Evolutionary conservation across 768 basidiomycete species (phyloP).

Genomic region (Amanita rimosa): DNA sequence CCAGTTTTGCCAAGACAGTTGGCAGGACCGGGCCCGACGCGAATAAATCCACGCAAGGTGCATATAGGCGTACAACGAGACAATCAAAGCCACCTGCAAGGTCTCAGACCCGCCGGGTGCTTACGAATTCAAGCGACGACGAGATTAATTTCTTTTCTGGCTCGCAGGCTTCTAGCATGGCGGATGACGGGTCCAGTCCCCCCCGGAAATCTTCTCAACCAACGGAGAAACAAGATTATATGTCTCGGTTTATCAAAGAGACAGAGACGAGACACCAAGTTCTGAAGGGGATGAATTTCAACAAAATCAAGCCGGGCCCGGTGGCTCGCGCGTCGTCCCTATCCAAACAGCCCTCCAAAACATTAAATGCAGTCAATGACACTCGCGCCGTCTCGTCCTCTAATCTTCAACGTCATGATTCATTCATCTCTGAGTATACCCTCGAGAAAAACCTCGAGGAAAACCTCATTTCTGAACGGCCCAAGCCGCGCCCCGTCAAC

Average conservation of each 20-base stretch:
- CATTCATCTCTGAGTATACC: background rate
- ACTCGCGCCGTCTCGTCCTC: background rate
- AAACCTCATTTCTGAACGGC: background rate
- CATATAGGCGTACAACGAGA: background rate
- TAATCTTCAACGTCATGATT: background rate
- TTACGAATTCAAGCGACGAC: conserved; percentile 3
- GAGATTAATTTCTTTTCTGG: background rate
- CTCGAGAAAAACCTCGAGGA: no score
- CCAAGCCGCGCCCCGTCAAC: background rate
- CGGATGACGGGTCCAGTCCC: background rate
- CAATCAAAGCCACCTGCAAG: background rate
- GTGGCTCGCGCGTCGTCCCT: background rate
- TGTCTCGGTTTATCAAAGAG: background rate
- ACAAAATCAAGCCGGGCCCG: background rate
- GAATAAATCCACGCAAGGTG: background rate
- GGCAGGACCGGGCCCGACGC: background rate
- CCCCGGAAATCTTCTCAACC: background rate
- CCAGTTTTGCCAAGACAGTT: conserved; percentile 7
- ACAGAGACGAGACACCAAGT: background rate
- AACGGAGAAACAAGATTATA: background rate
- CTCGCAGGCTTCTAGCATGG: background rate
- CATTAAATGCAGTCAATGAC: background rate
- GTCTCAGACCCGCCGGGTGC: background rate
- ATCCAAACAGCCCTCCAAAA: background rate
- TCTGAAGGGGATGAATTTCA: background rate